Percentiles rank a stretch among this genome's conserved stretches.
Conservation (phyloP, 768 basidiomycete species). For the Boletus sp. region DNA sequence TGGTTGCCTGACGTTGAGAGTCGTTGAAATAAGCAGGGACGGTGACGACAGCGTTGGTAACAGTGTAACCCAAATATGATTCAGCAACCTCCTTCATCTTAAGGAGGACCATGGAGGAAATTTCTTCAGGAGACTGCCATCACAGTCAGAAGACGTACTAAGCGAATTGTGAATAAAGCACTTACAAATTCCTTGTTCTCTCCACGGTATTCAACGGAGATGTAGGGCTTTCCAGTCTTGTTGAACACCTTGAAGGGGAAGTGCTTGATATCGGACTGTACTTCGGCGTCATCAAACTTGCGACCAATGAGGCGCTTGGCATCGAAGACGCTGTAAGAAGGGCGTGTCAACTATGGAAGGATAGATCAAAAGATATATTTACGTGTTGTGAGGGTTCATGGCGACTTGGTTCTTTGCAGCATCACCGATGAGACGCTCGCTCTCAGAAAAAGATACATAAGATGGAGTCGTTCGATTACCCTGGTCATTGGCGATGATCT, state of each 20-base stretch:
- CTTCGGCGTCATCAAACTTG: constrained; percentile 83
- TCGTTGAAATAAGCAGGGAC: constrained; percentile 99
- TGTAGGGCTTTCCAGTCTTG: constrained; percentile 86
- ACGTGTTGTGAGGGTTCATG: constrained; percentile 96
- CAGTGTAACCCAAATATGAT: constrained; percentile 83
- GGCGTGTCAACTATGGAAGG: constrained; percentile 2
- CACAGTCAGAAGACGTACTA: constrained; percentile 14
- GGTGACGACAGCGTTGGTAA: constrained; percentile 92
- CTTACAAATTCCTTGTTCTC: constrained; percentile 92
- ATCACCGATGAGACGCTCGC: constrained; percentile 97
- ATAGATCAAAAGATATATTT: constrained; percentile 11
- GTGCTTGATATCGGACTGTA: constrained; percentile 82
- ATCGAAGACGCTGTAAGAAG: constrained; percentile 76
- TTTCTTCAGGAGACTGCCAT: constrained; percentile 86
- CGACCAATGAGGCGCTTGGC: constrained; percentile 98
- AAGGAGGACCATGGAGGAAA: constrained; percentile 94
- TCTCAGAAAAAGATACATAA: constrained; percentile 93
- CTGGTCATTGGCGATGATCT: constrained; percentile 96
- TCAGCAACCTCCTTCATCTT: constrained; percentile 99
- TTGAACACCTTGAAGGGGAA: constrained; percentile 92
- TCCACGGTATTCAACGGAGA: constrained; percentile 87
- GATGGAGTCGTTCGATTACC: constrained; percentile 95
- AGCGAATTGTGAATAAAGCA: neutral
- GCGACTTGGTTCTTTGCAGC: constrained; percentile 99
- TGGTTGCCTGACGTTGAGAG: constrained; percentile 97